Percentiles rank a stretch among this genome's conserved stretches.
Conservation (phyloP, 495 filamentous ascomycete genomes). For the Oidiodendron maius region DNA sequence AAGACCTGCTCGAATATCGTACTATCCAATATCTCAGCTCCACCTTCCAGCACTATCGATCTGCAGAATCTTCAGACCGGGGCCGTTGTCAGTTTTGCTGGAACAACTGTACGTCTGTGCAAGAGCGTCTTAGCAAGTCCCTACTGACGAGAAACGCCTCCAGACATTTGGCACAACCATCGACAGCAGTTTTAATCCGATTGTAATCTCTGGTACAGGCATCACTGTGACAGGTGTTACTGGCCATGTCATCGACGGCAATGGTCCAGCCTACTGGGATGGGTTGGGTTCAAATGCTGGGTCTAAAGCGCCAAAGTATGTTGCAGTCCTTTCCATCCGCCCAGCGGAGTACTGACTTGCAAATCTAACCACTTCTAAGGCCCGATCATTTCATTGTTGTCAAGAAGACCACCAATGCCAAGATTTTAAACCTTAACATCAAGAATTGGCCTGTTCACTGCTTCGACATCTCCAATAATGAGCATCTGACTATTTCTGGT, state of each 20-base stretch:
- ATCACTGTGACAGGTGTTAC: constrained; percentile 33
- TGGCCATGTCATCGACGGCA: constrained; percentile 38
- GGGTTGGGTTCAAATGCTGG: constrained; percentile 43
- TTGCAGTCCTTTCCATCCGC: constrained; percentile 1
- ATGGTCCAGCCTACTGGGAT: constrained; percentile 42
- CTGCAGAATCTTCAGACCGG: background rate
- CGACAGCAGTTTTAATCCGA: constrained; percentile 30
- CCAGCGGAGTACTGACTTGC: background rate
- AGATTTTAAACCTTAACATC: constrained; percentile 33
- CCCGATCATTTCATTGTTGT: constrained; percentile 44
- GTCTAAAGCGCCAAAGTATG: constrained; percentile 26
- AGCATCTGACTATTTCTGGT: constrained; percentile 25
- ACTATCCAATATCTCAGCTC: background rate
- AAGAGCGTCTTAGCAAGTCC: background rate
- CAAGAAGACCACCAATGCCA: constrained; percentile 29
- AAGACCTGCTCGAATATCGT: background rate
- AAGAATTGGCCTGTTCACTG: constrained; percentile 37
- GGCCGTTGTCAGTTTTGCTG: background rate
- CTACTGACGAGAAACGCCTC: background rate
- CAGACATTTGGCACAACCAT: constrained; percentile 34
- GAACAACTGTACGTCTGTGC: background rate
- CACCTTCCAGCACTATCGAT: background rate
- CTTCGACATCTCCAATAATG: constrained; percentile 29
- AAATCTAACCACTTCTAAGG: constrained; percentile 11
- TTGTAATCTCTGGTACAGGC: constrained; percentile 33